Evolutionary conservation across 2,329 filamentous ascomycete genomes (phyloP), one percentile per base, ranked within the genome.

Genomic region (Trichoderma breve): DNA sequence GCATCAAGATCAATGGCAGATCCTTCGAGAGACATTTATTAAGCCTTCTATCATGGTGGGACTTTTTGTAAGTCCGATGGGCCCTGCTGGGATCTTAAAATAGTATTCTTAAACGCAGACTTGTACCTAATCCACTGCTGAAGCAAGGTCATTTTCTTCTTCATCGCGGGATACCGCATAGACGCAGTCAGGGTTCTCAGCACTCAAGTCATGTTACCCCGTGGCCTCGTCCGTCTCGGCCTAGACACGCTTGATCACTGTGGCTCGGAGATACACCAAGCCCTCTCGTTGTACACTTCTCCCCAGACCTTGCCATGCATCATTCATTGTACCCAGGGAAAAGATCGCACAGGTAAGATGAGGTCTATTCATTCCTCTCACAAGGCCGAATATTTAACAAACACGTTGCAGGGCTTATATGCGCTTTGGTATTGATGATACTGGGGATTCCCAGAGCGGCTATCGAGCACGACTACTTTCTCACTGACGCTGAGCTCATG

Each of bases 281-380:
- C 77, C 7, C 74, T 83, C 43, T 74, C 73, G 9, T 71, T 81
- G 1, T 82, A 81, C 66, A 74, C 79, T 6, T 68, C 70, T 8
- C 28, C 73, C 3, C 75, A 80, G 0, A 85, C 84, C 18, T 89
- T 90, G 74, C 93, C 94, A 0, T 81, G 90, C 1, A 79, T 97
- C 8, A 83, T 96, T 3, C 93, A 97, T 80, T 97, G 94, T 80
- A 96, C 94, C 0, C 93, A 97, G 77, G 94, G 94, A 72, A 97
- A 97, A 79, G 94, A 97, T 78, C 88, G 94, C 2, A 83, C 82
- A 70, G 81, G 81, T 80, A 73, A 66, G 74, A 60, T 32, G 5
- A 14, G 6, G 39, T n/a, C 57, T n/a, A 28, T 11, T 36, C 21
- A 7, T 12, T 6, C 9, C 24, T 12, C n/a, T 11, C 3, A n/a